These are phyloP conservation scores for Oryza meridionalis DNA, from an alignment of 176 grass and related monocot species.

Conservation along the genomic window DNA sequence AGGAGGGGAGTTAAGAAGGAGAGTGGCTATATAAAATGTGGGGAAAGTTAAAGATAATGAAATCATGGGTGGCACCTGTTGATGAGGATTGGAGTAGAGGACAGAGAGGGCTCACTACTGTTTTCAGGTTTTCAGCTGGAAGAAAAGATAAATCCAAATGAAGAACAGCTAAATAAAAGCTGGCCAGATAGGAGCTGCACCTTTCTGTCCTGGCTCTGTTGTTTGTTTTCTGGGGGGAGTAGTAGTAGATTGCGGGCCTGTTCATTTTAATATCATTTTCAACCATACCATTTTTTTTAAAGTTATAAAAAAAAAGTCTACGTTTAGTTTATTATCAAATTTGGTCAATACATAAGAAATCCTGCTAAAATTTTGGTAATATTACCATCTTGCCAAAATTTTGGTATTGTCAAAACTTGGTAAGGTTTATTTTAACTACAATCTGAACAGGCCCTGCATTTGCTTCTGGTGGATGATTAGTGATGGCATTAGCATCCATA, in stretches of 20 bases:
- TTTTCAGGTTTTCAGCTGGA: neutral
- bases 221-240: neutral
- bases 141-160: neutral
- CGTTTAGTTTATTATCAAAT: too few relatives aligned
- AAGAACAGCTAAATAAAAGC: neutral
- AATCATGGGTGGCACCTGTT: constrained; percentile 57
- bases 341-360: too few relatives aligned
- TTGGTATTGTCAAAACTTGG: too few relatives aligned
- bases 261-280: too few relatives aligned
- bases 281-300: too few relatives aligned
- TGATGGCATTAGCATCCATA: constrained; percentile 1
- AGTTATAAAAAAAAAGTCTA: too few relatives aligned
- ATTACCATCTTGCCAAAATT: too few relatives aligned
- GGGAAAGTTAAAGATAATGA: constrained; percentile 47
- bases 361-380: too few relatives aligned
- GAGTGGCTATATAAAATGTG: constrained; percentile 54
- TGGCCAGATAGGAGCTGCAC: constrained; percentile 21
- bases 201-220: constrained; percentile 27
- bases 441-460: too few relatives aligned
- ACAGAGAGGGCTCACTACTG: constrained; percentile 8
- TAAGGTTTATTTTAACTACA: too few relatives aligned
- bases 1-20: constrained; percentile 14
- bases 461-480: constrained; percentile 28
- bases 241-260: neutral
- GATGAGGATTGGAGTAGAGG: constrained; percentile 12